Percentiles rank a stretch among this genome's conserved stretches.
phyloP scores from a whole-genome alignment of 768 basidiomycete genomes.

The Auriscalpium vulgare region DNA sequence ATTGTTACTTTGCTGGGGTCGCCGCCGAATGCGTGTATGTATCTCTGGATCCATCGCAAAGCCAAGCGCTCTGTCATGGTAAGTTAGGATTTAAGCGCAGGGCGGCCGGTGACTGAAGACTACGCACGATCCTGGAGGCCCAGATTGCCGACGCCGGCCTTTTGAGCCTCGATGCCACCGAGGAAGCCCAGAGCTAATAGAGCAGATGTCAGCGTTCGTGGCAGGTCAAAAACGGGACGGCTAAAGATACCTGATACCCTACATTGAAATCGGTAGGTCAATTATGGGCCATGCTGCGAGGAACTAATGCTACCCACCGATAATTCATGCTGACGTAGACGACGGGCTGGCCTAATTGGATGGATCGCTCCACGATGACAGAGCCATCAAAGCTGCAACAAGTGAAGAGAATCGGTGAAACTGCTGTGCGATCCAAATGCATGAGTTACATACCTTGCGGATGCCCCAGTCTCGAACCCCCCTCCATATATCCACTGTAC shows the following conservation, averaged over 20 bases:
- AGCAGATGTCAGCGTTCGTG: neutral
- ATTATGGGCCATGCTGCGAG: neutral
- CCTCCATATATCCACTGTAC: slow-evolving; percentile 19
- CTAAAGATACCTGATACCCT: slow-evolving; percentile 1
- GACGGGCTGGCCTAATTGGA: slow-evolving; percentile 15
- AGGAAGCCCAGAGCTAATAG: slow-evolving; percentile 40
- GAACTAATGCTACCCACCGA: slow-evolving; percentile 1
- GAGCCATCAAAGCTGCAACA: neutral
- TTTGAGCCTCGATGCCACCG: slow-evolving; percentile 41
- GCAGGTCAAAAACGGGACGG: neutral
- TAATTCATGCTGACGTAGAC: slow-evolving; percentile 22
- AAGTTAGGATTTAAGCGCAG: neutral
- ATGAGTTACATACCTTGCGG: neutral
- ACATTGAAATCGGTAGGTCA: neutral
- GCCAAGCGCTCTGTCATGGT: neutral
- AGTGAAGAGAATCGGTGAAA: too few species aligned
- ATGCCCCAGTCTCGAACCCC: neutral
- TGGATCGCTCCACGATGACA: slow-evolving; percentile 17
- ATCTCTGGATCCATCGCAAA: slow-evolving; percentile 1
- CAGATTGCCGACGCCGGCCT: slow-evolving; percentile 50
- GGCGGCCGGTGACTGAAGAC: neutral
- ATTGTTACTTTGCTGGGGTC: neutral
- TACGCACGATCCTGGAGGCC: slow-evolving; percentile 55
- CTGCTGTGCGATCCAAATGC: too few species aligned
- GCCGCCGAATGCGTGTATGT: neutral